Evolutionary conservation across 164 flowering plant genomes (phyloP), one percentile per base, ranked within the genome.

Genomic region (Paratinospora sagittata): DNA sequence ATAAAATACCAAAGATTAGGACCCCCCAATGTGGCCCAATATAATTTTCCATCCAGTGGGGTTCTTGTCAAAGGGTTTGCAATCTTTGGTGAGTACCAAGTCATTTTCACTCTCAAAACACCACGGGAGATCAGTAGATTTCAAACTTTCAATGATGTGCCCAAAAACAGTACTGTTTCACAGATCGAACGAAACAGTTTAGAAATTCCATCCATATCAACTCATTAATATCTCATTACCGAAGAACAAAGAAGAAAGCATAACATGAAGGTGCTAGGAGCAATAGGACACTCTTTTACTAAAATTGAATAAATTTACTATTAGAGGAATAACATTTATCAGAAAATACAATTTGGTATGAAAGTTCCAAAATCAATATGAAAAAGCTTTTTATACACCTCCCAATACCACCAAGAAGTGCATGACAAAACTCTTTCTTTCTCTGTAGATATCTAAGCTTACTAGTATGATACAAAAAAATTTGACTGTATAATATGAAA

Each of bases 341-440:
- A 64, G 66, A 73, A 68, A 75, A 77, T 80, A 79, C 81, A 82
- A 65, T 78, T 82, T 78, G 52, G 34, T 72, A 49, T 76, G 43
- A 43, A 49, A 72, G 69, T 26, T 72, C 68, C 7, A 70, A 65
- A 79, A 77, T 81, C 74, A 26, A 75, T 76, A 79, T 27, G 80
- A 75, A 80, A 77, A 77, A 78, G 66, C 70, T 78, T 79, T 63
- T 78, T 79, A 58, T 69, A 78, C 75, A 76, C 60, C 81, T 79
- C 80, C 75, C 61, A n/a, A 55, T 19, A 55, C 47, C 47, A 43
- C 47, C 47, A 43, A 43, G 14, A 43, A 43, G 47, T 43, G 47
- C 12, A 9, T 43, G 47, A 3, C 12, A 43, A 43, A 6, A 14
- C 26, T 55, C 61, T 55, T 21, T 55, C 19, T 47, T 0, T 55